phyloP scores from a whole-genome alignment of 495 filamentous ascomycete species.

The Podospora sp. region DNA sequence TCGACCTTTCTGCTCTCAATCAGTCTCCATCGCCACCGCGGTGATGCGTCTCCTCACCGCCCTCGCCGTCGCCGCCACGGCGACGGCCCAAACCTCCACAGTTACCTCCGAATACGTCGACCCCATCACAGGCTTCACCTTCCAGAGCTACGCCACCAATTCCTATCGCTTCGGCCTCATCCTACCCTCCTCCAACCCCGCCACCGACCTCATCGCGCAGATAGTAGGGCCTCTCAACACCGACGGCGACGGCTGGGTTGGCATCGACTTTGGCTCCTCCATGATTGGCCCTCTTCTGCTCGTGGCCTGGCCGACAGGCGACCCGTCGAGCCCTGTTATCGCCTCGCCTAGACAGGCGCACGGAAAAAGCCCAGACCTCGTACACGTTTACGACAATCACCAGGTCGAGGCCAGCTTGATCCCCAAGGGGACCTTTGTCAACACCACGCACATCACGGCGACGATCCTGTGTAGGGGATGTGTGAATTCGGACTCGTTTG shows the following conservation, averaged over 20 bases:
- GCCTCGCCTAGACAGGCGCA: background rate
- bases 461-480: background rate
- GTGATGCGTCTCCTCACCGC: background rate
- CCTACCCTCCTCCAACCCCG: background rate
- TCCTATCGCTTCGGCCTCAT: background rate
- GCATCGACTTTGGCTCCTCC: background rate
- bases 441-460: background rate
- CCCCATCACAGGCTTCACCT: background rate
- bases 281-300: background rate
- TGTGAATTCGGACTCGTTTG: background rate
- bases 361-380: background rate
- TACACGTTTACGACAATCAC: background rate
- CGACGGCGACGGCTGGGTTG: background rate
- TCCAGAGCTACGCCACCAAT: background rate
- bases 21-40: background rate
- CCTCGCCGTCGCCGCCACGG: background rate
- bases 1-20: background rate
- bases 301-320: background rate
- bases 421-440: background rate
- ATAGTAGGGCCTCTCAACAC: background rate
- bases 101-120: background rate
- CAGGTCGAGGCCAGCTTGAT: background rate
- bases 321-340: background rate
- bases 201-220: background rate
- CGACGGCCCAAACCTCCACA: background rate